Conservation (phyloP, 495 filamentous ascomycete species). For the Penicillium taxi region DNA sequence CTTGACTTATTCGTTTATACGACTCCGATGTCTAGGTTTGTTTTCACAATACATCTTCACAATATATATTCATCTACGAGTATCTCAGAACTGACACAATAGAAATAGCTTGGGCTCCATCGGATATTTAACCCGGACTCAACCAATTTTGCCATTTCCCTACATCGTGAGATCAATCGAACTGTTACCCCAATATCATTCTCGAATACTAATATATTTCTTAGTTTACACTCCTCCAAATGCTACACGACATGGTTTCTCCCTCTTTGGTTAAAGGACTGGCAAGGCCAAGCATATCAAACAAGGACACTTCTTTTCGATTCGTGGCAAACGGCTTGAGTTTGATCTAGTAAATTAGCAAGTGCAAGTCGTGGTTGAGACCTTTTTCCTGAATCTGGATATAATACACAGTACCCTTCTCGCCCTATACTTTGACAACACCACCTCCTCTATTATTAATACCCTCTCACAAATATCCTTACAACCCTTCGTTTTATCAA, state of each 20-base stretch:
- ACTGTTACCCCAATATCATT: background rate
- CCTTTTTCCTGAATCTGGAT: too few species aligned
- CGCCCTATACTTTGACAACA: too few species aligned
- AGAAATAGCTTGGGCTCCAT: conserved; percentile 64
- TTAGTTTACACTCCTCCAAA: conserved; percentile 87
- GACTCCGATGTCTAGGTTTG: conserved; percentile 64
- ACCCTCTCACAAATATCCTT: too few species aligned
- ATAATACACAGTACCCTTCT: too few species aligned
- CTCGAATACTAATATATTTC: conserved; percentile 3
- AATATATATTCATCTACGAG: too few species aligned
- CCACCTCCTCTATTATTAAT: too few species aligned
- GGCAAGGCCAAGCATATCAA: conserved; percentile 63
- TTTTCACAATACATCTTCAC: conserved; percentile 1
- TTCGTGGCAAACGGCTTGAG: conserved; percentile 22
- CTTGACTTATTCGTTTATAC: too few species aligned
- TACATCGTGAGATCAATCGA: conserved; percentile 57
- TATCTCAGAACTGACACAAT: background rate
- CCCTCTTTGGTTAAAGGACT: conserved; percentile 63
- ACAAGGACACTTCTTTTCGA: conserved; percentile 54
- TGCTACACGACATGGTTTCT: conserved; percentile 64
- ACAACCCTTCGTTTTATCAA: too few species aligned
- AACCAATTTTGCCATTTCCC: conserved; percentile 67
- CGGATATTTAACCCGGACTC: conserved; percentile 66
- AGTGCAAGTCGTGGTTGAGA: too few species aligned
- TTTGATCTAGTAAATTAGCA: too few species aligned